Evolutionary conservation across 108 stramenopile species (phyloP).

Genomic region (Thalassiosira profunda): DNA sequence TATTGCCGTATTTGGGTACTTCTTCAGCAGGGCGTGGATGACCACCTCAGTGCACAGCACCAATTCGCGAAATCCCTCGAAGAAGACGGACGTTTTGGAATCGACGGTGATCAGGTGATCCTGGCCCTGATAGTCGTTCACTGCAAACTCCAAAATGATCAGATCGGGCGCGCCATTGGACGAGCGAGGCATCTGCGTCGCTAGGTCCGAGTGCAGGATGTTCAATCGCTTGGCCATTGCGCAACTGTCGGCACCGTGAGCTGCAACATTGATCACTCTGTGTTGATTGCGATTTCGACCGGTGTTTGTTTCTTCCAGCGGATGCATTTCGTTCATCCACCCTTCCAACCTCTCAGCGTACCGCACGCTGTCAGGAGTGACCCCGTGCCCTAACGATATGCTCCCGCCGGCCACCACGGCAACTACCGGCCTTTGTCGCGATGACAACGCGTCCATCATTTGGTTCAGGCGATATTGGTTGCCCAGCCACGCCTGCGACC

Average conservation of each 20-base stretch:
- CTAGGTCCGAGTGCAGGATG: constrained; percentile 50
- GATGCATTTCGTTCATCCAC: constrained; percentile 71
- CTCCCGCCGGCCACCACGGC: constrained; percentile 63
- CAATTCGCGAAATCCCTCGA: constrained; percentile 62
- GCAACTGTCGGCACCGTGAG: constrained; percentile 71
- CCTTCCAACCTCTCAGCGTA: constrained; percentile 52
- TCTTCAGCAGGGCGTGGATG: constrained; percentile 40
- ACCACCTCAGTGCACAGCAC: constrained; percentile 65
- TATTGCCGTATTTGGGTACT: constrained; percentile 49
- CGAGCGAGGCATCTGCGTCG: constrained; percentile 27
- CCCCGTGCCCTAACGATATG: constrained; percentile 65
- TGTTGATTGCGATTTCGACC: constrained; percentile 12
- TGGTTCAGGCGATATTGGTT: constrained; percentile 46
- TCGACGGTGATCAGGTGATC: constrained; percentile 56
- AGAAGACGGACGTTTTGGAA: constrained; percentile 63
- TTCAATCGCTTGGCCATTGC: constrained; percentile 63
- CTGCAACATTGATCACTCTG: constrained; percentile 54
- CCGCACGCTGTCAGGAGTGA: constrained; percentile 10
- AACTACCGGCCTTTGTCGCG: constrained; percentile 36
- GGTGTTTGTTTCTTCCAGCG: constrained; percentile 5
- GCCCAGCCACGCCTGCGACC: constrained; percentile 57
- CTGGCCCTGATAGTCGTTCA: constrained; percentile 77
- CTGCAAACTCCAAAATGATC: constrained; percentile 64
- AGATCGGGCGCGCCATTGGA: constrained; percentile 49
- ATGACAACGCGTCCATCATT: constrained; percentile 19